Base-by-base conservation (phyloP, 2,329 filamentous ascomycete genomes). In the Stachybotrys echinatus region DNA sequence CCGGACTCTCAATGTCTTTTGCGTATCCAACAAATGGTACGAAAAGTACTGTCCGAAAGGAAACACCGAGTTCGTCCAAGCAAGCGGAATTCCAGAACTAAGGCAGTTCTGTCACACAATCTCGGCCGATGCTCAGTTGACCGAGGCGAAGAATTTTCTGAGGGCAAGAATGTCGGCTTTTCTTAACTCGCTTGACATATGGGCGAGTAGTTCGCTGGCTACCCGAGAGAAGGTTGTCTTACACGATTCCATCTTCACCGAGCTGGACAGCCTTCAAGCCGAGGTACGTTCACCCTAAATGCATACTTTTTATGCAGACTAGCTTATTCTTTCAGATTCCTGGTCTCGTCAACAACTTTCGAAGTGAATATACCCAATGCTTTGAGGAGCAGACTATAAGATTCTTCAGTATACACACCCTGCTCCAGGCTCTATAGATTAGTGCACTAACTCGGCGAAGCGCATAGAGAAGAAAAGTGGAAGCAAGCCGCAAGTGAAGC, bases 21-120 rank as follows among this genome's bases (percentile, higher is more conserved):
- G 65, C 40, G 61, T 69, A 1, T 68, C 65, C 6, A 69, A 68
- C 50, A 61, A 52, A 12, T 56, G 56, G 42, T 70, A 69, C 50
- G 58, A 67, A 39, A 63, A 66, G 46, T 62, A 63, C 48, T 57
- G 55, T 17, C 55, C 51, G 19, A 62, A 63, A 45, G 65, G 64
- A 12, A 61, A 64, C 43, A 39, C 37, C 3, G 56, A 59, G 2
- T 51, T 60, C 45, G 58, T 66, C 10, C 38, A 52, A 2, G 62
- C 58, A 6, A 67, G 63, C 23, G 63, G 63, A 0, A 58, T 69
- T 21, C 65, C 66, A 2, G 56, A 58, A 5, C 59, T 70, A 19
- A 65, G 67, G 21, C 52, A 50, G 8, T 68, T 65, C 47, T 69
- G 65, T 48, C 61, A 64, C 31, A 61, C 50, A 2, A 56, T 66